Evolutionary conservation across 2,329 filamentous ascomycete species (phyloP).

Genomic region (Aspergillus viridinutans): DNA sequence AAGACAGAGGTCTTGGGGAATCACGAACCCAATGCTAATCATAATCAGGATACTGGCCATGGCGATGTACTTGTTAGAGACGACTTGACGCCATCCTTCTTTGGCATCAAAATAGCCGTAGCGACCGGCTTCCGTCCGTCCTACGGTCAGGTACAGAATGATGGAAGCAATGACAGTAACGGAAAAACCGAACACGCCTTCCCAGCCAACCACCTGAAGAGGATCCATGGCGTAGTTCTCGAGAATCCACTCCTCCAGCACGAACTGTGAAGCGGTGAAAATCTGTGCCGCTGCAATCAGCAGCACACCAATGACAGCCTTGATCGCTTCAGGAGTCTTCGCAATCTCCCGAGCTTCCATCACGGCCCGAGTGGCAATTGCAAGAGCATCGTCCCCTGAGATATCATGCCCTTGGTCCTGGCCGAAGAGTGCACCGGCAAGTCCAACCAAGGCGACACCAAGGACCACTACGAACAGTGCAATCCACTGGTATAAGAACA

Average conservation of each 20-base stretch:
- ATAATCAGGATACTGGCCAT: constrained; percentile 85
- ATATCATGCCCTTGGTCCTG: constrained; percentile 45
- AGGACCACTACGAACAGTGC: constrained; percentile 80
- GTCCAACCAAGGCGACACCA: constrained; percentile 83
- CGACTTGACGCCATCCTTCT: constrained; percentile 80
- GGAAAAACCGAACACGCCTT: constrained; percentile 83
- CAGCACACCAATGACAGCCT: constrained; percentile 76
- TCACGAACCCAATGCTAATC: constrained; percentile 86
- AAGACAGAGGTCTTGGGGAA: constrained; percentile 3
- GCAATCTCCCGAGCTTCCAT: constrained; percentile 41
- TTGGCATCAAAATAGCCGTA: constrained; percentile 86
- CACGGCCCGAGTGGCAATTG: constrained; percentile 36
- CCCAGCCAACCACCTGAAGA: constrained; percentile 90
- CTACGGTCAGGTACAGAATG: constrained; percentile 71
- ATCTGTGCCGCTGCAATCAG: constrained; percentile 93
- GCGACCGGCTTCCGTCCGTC: constrained; percentile 66
- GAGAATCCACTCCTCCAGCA: constrained; percentile 90
- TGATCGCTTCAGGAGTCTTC: constrained; percentile 54
- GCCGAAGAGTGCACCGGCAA: constrained; percentile 78
- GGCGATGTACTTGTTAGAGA: constrained; percentile 64
- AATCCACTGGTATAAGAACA: constrained; percentile 88
- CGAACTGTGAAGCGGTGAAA: constrained; percentile 95
- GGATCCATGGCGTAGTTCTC: constrained; percentile 75
- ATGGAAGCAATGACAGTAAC: constrained; percentile 77
- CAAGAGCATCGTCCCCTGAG: constrained; percentile 24